Evolutionary conservation across 2,329 filamentous ascomycete genomes (phyloP), one percentile per base, ranked within the genome.

Genomic region (Madurella mycetomatis): DNA sequence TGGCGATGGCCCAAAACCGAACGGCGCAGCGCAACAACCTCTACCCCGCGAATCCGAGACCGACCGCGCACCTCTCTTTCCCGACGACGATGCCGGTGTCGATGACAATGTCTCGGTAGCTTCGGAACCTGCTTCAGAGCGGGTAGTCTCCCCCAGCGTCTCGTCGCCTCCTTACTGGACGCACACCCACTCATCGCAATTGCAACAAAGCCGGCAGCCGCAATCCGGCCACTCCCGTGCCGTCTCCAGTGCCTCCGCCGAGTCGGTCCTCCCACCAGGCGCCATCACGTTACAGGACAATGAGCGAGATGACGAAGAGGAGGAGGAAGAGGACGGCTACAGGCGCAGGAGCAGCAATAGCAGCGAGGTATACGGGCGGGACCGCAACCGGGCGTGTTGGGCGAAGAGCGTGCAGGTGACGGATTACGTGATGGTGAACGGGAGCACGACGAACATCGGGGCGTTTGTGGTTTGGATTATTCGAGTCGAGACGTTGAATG

Each of bases 391-490:
- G 56, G 81, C 80, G 12, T 86, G 83, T 69, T 86, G 83, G 83
- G 83, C 83, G 31, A 79, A 76, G 69, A 83, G 80, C 65, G 83
- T 85, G 51, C 75, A 80, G 60, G 76, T 86, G 41, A 73, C 76
- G 39, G 79, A 82, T 64, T 72, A 81, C 66, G 79, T 80, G 11
- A 63, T 82, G 17, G 77, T 86, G 44, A 81, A 83, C 55, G 76
- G 80, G 48, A 77, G 78, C 58, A 69, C 77, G 37, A 80, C 77
- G 13, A 81, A 77, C 60, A 77, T 84, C 30, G 92, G 92, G n/a
- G 88, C 92, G 1, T 99, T 97, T 73, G 90, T 96, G 1, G 91
- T 96, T 8, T 99, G 90, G 89, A 94, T 90, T 67, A 91, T 94
- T 65, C 84, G 80, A 46, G 89, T 99, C 43, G 85, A 94, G 69